Evolutionary conservation across 2,329 filamentous ascomycete genomes (phyloP).

Genomic region (Diaporthe aspalathi): DNA sequence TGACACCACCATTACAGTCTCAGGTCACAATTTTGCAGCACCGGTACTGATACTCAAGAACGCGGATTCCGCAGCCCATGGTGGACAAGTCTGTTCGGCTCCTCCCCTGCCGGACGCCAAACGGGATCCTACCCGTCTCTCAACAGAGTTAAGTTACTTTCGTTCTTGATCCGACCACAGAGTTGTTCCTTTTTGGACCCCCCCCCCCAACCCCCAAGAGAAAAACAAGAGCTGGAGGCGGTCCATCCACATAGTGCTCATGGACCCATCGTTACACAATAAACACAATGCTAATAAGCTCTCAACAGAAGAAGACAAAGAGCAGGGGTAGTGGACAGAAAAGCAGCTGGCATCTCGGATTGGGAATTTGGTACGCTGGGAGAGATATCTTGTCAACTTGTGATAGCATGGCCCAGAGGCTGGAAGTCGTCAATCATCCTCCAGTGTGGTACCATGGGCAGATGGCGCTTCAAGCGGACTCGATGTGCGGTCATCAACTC

Average conservation of each 20-base stretch:
- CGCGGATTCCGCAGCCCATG: neutral
- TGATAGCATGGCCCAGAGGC: slow-evolving; percentile 42
- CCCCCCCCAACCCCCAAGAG: too few relatives aligned
- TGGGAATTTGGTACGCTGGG: slow-evolving; percentile 46
- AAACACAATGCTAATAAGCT: too few relatives aligned
- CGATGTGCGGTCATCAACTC: slow-evolving; percentile 43
- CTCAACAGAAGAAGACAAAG: slow-evolving; percentile 18
- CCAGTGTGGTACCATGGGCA: slow-evolving; percentile 50
- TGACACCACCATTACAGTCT: neutral
- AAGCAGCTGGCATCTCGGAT: slow-evolving; percentile 50
- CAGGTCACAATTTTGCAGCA: neutral
- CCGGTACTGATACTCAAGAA: neutral
- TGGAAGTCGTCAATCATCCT: slow-evolving; percentile 45
- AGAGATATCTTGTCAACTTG: slow-evolving; percentile 41
- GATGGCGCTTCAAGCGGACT: slow-evolving; percentile 53
- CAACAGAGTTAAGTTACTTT: too few relatives aligned
- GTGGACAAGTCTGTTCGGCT: neutral
- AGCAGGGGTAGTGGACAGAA: slow-evolving; percentile 47
- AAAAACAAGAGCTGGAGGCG: too few relatives aligned
- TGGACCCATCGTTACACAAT: too few relatives aligned
- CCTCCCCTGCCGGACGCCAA: slow-evolving; percentile 21
- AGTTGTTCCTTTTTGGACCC: too few relatives aligned
- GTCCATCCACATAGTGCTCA: too few relatives aligned
- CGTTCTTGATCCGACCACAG: too few relatives aligned
- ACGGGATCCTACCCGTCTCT: slow-evolving; percentile 31